Evolutionary conservation across 257 asterid genomes (phyloP).

Genomic region (Fraxinus pennsylvanica): DNA sequence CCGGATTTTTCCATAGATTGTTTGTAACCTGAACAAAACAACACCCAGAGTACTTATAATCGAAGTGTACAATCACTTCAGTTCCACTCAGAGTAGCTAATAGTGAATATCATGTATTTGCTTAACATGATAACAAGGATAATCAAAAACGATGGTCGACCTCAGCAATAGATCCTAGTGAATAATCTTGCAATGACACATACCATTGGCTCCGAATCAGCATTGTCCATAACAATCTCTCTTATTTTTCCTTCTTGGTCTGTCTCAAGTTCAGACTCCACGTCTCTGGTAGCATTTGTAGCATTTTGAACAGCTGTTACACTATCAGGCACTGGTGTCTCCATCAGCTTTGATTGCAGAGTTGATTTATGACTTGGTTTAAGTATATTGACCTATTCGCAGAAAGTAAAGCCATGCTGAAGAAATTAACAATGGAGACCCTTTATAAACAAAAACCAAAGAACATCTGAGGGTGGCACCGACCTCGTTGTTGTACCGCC

Average conservation of each 20-base stretch:
- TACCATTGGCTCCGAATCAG: constrained; percentile 65
- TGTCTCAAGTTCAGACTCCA: constrained; percentile 73
- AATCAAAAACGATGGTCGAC: constrained; percentile 10
- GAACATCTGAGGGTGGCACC: constrained; percentile 24
- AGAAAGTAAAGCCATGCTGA: constrained; percentile 29
- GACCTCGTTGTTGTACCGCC: constrained; percentile 97
- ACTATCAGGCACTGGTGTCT: constrained; percentile 74
- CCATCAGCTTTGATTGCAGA: constrained; percentile 72
- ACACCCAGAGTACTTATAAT: constrained; percentile 5
- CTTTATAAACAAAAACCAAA: constrained; percentile 3
- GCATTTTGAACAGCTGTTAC: constrained; percentile 85
- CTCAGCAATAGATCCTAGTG: constrained; percentile 3
- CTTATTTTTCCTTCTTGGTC: constrained; percentile 82
- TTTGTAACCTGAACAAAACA: neutral
- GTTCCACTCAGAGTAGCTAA: constrained; percentile 12
- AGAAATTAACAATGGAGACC: constrained; percentile 25
- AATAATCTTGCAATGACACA: constrained; percentile 20
- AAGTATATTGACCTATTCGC: constrained; percentile 72
- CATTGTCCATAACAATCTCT: constrained; percentile 62
- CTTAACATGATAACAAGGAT: constrained; percentile 10
- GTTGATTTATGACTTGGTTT: constrained; percentile 95
- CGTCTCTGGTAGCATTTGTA: constrained; percentile 81
- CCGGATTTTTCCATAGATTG: neutral
- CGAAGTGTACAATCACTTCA: neutral
- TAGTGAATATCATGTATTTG: neutral